Evolutionary conservation across 805 yeast species (phyloP).

Genomic region (Lachancea sp.): DNA sequence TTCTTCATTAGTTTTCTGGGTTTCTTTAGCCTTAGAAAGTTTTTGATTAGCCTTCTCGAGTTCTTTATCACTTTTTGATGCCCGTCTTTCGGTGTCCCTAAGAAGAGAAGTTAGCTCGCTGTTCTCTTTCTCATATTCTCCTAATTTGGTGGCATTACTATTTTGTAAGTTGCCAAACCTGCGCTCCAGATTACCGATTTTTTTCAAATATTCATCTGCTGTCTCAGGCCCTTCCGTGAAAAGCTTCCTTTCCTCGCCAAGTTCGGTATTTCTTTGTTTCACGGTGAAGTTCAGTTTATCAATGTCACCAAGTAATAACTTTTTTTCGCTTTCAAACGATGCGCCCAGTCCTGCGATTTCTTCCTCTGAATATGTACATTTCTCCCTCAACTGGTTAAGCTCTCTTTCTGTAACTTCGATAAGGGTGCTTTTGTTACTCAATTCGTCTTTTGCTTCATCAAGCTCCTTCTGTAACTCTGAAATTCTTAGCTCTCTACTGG

Average conservation of each 20-base stretch:
- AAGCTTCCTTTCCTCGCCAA: slow-evolving; percentile 46
- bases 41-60: background rate
- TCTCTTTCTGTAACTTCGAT: background rate
- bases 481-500: background rate
- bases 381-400: background rate
- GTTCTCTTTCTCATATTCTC: slow-evolving; percentile 8
- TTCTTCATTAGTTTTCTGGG: slow-evolving; percentile 1
- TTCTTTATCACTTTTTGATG: background rate
- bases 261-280: slow-evolving; percentile 36
- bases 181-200: slow-evolving; percentile 13
- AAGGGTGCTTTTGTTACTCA: background rate
- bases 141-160: background rate
- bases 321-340: background rate
- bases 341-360: background rate
- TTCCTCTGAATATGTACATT: background rate
- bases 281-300: slow-evolving; percentile 31
- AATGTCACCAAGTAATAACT: slow-evolving; percentile 27
- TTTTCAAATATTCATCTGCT: slow-evolving; percentile 38
- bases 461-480: background rate
- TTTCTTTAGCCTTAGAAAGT: background rate
- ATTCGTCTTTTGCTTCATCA: background rate
- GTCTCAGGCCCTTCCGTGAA: slow-evolving; percentile 45
- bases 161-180: slow-evolving; percentile 3
- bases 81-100: slow-evolving; percentile 5
- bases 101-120: slow-evolving; percentile 1